Conservation (phyloP, 2,329 filamentous ascomycete genomes). For the Fusarium buxicola region DNA sequence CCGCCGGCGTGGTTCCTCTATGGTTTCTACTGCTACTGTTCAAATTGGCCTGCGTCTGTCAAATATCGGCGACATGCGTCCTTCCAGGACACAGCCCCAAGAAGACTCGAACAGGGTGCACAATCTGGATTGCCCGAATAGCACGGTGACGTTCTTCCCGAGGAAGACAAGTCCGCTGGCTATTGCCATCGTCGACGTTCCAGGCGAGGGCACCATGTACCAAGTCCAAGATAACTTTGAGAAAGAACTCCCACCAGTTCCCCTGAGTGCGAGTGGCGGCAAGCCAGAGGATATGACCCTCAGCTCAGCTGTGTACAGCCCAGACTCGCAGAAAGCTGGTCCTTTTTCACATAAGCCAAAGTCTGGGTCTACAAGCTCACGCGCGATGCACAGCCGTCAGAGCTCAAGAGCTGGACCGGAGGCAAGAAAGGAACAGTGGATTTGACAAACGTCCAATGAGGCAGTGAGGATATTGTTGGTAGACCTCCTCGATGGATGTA, state of each 20-base stretch:
- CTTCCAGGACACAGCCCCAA: constrained; percentile 35
- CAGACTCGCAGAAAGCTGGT: constrained; percentile 42
- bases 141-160: constrained; percentile 27
- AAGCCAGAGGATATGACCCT: constrained; percentile 53
- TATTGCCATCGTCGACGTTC: constrained; percentile 44
- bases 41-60: constrained; percentile 78
- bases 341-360: constrained; percentile 35
- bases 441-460: constrained; percentile 16
- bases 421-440: constrained; percentile 33
- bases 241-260: constrained; percentile 52
- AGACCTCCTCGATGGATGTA: neutral
- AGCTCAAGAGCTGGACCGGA: constrained; percentile 12
- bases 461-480: neutral
- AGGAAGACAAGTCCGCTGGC: constrained; percentile 43
- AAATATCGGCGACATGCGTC: constrained; percentile 63
- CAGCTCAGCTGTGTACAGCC: constrained; percentile 65
- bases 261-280: constrained; percentile 40
- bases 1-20: constrained; percentile 70
- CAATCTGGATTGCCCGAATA: constrained; percentile 51
- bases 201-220: constrained; percentile 38
- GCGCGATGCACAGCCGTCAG: constrained; percentile 32
- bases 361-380: constrained; percentile 34
- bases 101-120: constrained; percentile 50
- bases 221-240: constrained; percentile 40
- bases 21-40: constrained; percentile 74